Conservation (phyloP, 23 red algal species). For the Gracilariopsis chorda region DNA sequence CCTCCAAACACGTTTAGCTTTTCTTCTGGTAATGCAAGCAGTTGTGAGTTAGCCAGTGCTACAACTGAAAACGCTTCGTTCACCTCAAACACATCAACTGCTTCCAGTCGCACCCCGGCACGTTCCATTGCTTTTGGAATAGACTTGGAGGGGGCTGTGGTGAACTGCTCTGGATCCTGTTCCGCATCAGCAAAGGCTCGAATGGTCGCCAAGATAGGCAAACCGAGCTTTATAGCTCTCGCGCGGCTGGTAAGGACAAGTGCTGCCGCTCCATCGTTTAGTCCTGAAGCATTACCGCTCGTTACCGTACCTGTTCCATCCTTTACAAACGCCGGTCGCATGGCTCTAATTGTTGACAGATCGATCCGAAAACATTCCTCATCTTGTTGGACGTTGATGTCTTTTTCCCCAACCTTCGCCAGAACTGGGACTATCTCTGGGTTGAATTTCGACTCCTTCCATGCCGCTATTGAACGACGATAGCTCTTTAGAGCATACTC, state of each 20-base stretch:
- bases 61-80: conserved; percentile 93
- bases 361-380: conserved; percentile 46
- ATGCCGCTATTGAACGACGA: conserved; percentile 39
- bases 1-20: conserved; percentile 84
- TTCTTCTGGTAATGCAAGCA: conserved; percentile 15
- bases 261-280: conserved; percentile 93
- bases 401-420: not conserved
- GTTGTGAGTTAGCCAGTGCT: conserved; percentile 34
- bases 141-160: conserved; percentile 67
- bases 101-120: conserved; percentile 27
- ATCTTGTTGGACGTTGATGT: conserved; percentile 23
- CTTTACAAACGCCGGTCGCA: conserved; percentile 36
- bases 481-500: conserved; percentile 64
- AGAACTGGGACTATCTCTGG: conserved; percentile 69
- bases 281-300: conserved; percentile 76
- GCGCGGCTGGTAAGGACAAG: conserved; percentile 63
- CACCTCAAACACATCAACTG: conserved; percentile 86
- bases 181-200: conserved; percentile 78
- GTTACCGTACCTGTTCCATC: conserved; percentile 81
- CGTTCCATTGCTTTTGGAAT: conserved; percentile 70
- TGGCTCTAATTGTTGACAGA: not conserved
- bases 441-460: conserved; percentile 28
- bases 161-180: conserved; percentile 54
- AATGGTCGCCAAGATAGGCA: conserved; percentile 52
- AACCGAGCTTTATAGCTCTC: conserved; percentile 6